Evolutionary conservation across 805 yeast species (phyloP).

Genomic region (Kluyveromyces lactis): DNA sequence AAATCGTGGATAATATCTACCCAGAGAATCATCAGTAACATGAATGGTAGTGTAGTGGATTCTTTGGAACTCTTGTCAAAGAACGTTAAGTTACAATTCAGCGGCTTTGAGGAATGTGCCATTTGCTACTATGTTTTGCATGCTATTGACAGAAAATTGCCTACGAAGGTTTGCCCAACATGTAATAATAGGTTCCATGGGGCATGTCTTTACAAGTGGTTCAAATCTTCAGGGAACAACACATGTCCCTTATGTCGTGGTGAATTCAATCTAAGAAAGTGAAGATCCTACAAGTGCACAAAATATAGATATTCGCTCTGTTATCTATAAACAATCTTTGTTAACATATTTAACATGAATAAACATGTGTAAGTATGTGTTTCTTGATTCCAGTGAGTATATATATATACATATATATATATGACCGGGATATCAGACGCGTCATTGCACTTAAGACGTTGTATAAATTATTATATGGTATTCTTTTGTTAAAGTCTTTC

Average conservation of each 20-base stretch:
- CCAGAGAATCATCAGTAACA: slow-evolving; percentile 68
- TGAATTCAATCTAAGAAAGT: slow-evolving; percentile 27
- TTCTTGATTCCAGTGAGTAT: no score
- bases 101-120: slow-evolving; percentile 95
- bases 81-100: slow-evolving; percentile 76
- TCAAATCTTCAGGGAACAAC: slow-evolving; percentile 83
- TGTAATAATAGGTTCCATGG: slow-evolving; percentile 94
- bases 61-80: slow-evolving; percentile 36
- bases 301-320: no score
- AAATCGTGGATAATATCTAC: slow-evolving; percentile 91
- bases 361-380: no score
- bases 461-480: no score
- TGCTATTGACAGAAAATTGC: slow-evolving; percentile 77
- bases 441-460: no score
- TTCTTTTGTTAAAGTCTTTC: no score
- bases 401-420: no score
- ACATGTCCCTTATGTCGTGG: slow-evolving; percentile 91
- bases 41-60: slow-evolving; percentile 54
- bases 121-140: slow-evolving; percentile 90
- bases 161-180: slow-evolving; percentile 79
- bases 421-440: no score
- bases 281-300: no score
- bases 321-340: no score
- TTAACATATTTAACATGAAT: no score
- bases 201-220: slow-evolving; percentile 95